phyloP scores from a whole-genome alignment of 345 rosid genomes.

The Lagerstroemia speciosa region DNA sequence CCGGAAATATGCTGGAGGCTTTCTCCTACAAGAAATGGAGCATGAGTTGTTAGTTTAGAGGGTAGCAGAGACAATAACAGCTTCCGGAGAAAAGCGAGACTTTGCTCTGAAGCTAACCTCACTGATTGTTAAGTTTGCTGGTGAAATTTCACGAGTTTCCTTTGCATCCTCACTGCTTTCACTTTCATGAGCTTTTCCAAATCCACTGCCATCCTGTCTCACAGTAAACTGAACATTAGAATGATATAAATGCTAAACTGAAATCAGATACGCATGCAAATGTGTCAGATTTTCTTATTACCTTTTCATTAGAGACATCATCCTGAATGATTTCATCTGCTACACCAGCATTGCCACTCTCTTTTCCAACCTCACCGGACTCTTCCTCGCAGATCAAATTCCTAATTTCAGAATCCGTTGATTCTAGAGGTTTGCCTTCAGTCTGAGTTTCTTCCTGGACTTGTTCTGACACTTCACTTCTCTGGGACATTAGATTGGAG shows the following conservation, averaged over 20 bases:
- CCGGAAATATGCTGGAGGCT: neutral
- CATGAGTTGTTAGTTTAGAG: neutral
- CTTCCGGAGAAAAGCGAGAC: neutral
- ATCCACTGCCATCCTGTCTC: neutral
- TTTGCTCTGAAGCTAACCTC: neutral
- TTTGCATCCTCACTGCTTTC: neutral
- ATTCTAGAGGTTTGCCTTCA: neutral
- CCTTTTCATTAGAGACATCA: slow-evolving; percentile 3
- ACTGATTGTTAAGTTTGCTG: neutral
- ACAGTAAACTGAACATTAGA: neutral
- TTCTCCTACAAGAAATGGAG: neutral
- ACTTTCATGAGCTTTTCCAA: slow-evolving; percentile 2
- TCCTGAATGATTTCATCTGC: neutral
- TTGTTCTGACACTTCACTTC: slow-evolving; percentile 2
- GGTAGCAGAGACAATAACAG: neutral
- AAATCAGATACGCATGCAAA: neutral
- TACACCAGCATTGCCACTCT: neutral
- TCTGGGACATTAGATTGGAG: neutral
- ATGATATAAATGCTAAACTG: neutral
- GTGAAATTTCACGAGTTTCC: neutral
- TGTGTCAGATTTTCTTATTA: neutral
- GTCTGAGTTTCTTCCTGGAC: neutral
- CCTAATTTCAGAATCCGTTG: slow-evolving; percentile 3
- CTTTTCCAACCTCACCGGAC: neutral
- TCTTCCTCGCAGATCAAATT: neutral